Base-by-base conservation (phyloP, 202 grass and related monocot genomes). In the Eragrostis tef region DNA sequence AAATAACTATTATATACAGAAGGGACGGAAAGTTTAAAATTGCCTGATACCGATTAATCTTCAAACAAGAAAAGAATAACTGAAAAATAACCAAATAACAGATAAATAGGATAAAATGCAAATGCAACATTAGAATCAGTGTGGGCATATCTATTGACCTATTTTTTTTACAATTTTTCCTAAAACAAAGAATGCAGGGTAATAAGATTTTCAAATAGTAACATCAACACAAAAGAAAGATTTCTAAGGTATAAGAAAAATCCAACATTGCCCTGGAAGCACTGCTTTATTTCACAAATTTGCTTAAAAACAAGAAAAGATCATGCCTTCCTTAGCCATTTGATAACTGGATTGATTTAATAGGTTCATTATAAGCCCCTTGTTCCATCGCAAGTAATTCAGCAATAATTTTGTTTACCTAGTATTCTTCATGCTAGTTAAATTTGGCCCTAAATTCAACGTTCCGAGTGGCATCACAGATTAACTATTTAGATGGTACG, bases 1-100 rank as follows among this genome's bases (percentile, higher is more conserved):
- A 52, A 88, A 71, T 73, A 73, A 66, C 34, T 57, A 54, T 21
- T 65, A 67, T 26, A 67, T 44, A 70, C 70, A 36, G 20, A 73
- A 54, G 8, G 42, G 64, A 86, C 25, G 29, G 20, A 3, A 43
- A 19, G 24, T 14, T 16, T 34, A 70, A 74, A 64, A 81, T 29
- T 16, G 0, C 34, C 49, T 26, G 6, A 49, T 46, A 34, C 48
- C 8, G 41, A 62, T 39, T 70, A 60, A 46, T 29, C 13, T 34
- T 21, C 17, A 46, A 70, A 56, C 13, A 44, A 44, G 15, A 63
- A 11, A 5, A 78, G n/a, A 53, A 2, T 63, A 39, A 19, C 46
- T 7, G 46, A 8, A 48, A 64, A 65, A 57, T 48, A 4, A 71
- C 16, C 2, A 36, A 58, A 36, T 72, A 57, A 29, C 9, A 56